These are phyloP conservation scores for Zygotorulaspora sp. DNA, from an alignment of 805 yeast genomes.

Conservation along the genomic window DNA sequence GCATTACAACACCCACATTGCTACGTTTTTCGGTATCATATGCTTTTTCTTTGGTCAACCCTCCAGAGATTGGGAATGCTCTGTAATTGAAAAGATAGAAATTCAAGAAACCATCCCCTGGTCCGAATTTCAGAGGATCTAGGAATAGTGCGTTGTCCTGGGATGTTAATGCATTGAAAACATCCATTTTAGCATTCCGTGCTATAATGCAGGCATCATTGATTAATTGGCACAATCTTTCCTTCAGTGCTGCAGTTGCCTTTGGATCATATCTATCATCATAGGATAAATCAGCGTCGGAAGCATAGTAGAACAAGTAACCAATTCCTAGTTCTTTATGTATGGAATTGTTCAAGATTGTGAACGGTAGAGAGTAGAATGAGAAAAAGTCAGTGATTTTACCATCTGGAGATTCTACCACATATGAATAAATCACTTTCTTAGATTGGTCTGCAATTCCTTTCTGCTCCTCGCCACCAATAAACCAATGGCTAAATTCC, in stretches of 20 bases:
- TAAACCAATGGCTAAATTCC: slow-evolving; percentile 72
- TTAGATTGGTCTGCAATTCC: slow-evolving; percentile 11
- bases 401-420: slow-evolving; percentile 55
- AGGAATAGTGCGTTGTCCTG: slow-evolving; percentile 86
- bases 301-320: slow-evolving; percentile 83
- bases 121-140: slow-evolving; percentile 79
- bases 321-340: slow-evolving; percentile 78
- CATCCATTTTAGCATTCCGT: slow-evolving; percentile 67
- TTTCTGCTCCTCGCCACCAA: slow-evolving; percentile 45
- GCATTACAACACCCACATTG: slow-evolving; percentile 87
- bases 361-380: slow-evolving; percentile 82
- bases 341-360: slow-evolving; percentile 61
- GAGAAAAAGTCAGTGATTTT: slow-evolving; percentile 84
- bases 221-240: slow-evolving; percentile 58
- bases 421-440: slow-evolving; percentile 69
- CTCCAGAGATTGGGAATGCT: slow-evolving; percentile 78
- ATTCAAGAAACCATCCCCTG: slow-evolving; percentile 89
- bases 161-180: slow-evolving; percentile 85
- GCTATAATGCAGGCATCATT: slow-evolving; percentile 75
- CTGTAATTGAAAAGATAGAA: slow-evolving; percentile 89
- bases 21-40: slow-evolving; percentile 55
- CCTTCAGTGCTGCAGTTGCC: slow-evolving; percentile 44
- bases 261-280: slow-evolving; percentile 38
- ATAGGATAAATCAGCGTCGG: slow-evolving; percentile 52
- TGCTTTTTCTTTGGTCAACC: slow-evolving; percentile 55